Conservation (phyloP, 306 rosid species). For the Herpetospermum pedunculosum region DNA sequence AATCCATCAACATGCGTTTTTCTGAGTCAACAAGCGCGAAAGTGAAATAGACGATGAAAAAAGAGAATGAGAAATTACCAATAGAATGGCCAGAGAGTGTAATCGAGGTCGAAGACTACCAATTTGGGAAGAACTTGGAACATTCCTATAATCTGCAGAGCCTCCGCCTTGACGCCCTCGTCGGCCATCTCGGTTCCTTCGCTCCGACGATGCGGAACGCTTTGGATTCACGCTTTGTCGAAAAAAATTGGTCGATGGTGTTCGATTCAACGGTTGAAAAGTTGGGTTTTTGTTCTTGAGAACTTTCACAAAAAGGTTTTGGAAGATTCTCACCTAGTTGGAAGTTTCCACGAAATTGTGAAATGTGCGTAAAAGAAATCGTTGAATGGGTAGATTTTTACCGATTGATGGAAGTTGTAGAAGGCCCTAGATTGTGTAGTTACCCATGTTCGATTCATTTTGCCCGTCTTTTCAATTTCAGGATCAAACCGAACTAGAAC, state of each 20-base stretch:
- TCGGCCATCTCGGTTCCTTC: conserved; percentile 25
- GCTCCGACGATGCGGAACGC: background rate
- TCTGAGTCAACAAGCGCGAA: background rate
- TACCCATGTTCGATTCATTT: no score
- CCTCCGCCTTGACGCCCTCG: conserved; percentile 35
- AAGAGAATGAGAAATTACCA: conserved; percentile 23
- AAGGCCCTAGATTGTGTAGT: no score
- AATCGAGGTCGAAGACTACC: conserved; percentile 89
- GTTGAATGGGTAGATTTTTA: no score
- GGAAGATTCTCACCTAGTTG: no score
- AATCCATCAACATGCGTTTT: background rate
- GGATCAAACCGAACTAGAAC: no score
- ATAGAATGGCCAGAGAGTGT: conserved; percentile 97
- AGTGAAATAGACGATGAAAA: background rate
- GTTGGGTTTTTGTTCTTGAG: background rate
- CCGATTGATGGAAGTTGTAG: no score
- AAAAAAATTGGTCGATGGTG: background rate
- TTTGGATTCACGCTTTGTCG: background rate
- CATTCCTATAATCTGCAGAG: conserved; percentile 35
- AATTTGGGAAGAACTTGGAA: conserved; percentile 39
- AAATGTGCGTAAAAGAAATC: no score
- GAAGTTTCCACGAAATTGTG: background rate
- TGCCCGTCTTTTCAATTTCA: no score
- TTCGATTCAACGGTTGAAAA: conserved; percentile 1
- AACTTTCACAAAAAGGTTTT: background rate